Evolutionary conservation across 257 asterid species (phyloP).

Genomic region (Anisodus acutangulus): DNA sequence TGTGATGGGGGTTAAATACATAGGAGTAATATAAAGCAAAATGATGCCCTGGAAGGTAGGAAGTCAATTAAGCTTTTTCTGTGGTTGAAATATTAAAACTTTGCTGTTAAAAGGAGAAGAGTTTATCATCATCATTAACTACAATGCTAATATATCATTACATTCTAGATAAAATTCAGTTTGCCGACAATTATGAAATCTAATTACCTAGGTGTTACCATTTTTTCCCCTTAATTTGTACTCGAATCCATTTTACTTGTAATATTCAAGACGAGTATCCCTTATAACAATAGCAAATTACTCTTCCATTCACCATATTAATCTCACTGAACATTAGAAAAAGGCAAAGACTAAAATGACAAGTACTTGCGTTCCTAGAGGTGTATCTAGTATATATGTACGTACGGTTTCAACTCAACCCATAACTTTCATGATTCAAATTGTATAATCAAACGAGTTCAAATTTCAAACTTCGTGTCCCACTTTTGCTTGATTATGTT

Average conservation of each 20-base stretch:
- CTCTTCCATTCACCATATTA: too few species aligned
- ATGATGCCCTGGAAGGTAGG: constrained; percentile 24
- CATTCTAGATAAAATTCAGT: not conserved
- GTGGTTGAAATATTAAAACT: not conserved
- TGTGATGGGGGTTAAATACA: not conserved
- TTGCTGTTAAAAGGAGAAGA: constrained; percentile 8
- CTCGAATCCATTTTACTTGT: too few species aligned
- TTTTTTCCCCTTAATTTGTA: too few species aligned
- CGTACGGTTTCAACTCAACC: too few species aligned
- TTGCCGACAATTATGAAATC: constrained; percentile 21
- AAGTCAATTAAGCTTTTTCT: constrained; percentile 9
- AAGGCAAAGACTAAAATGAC: too few species aligned
- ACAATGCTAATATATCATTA: constrained; percentile 14
- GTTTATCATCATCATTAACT: constrained; percentile 3
- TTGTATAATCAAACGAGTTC: not conserved
- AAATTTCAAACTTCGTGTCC: not conserved
- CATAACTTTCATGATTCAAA: not conserved
- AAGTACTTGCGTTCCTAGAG: too few species aligned
- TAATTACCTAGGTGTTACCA: not conserved
- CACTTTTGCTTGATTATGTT: constrained; percentile 17
- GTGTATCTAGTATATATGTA: too few species aligned
- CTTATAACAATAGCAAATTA: too few species aligned
- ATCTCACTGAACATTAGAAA: too few species aligned
- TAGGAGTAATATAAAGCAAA: not conserved
- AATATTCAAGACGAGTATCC: too few species aligned